These are phyloP conservation scores for Cladosporium sp. DNA, from an alignment of 2,329 filamentous ascomycete species.

Conservation along the genomic window DNA sequence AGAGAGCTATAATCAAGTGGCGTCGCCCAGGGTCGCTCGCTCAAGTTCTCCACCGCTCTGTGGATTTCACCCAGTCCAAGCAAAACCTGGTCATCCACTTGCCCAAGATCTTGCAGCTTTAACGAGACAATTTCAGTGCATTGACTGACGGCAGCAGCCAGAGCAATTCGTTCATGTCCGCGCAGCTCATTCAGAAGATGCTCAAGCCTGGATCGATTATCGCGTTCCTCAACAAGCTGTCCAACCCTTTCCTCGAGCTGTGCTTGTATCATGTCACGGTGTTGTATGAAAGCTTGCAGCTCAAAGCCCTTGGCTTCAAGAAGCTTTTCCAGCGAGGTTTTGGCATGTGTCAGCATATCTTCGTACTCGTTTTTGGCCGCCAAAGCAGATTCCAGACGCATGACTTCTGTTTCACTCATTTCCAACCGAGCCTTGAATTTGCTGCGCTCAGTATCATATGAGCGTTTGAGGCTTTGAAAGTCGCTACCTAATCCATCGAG, in stretches of 20 bases:
- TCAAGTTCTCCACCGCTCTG: background rate
- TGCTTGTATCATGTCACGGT: slow-evolving; percentile 1
- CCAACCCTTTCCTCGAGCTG: slow-evolving; percentile 9
- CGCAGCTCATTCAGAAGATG: slow-evolving; percentile 2
- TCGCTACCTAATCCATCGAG: slow-evolving; percentile 6
- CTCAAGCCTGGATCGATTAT: slow-evolving; percentile 1
- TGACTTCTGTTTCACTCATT: slow-evolving; percentile 1
- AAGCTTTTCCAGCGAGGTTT: background rate
- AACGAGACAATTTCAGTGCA: background rate
- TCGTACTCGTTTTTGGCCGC: background rate
- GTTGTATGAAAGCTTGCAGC: slow-evolving; percentile 1
- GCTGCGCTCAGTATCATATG: background rate
- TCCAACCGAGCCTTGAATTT: background rate
- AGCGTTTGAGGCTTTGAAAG: slow-evolving; percentile 3
- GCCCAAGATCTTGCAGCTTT: background rate
- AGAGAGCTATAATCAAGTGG: background rate
- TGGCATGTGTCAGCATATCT: background rate
- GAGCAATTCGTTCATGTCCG: background rate
- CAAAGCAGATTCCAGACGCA: background rate
- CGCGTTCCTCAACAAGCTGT: slow-evolving; percentile 9
- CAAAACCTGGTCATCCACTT: background rate
- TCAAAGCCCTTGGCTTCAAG: slow-evolving; percentile 5
- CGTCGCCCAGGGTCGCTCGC: background rate
- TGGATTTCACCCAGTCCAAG: background rate
- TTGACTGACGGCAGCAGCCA: slow-evolving; percentile 2